Percentiles rank a stretch among this genome's conserved stretches.
Conservation (phyloP, 805 yeast species). For the Nakazawaea wyomingensis region DNA sequence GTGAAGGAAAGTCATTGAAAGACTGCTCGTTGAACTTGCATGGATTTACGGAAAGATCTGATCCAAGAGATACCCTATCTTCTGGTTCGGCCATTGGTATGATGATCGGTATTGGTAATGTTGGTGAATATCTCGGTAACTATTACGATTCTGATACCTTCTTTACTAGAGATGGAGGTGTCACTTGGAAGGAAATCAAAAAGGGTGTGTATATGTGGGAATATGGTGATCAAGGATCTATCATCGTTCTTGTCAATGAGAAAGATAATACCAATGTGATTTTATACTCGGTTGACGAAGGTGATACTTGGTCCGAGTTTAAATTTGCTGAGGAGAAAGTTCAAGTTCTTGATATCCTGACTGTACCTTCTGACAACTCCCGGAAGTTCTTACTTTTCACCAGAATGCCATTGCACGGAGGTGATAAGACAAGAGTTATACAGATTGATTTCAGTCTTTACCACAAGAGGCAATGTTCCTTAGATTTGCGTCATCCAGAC, state of each 20-base stretch:
- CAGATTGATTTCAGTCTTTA: slow-evolving; percentile 54
- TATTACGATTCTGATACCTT: slow-evolving; percentile 47
- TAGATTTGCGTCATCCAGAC: slow-evolving; percentile 38
- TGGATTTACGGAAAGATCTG: slow-evolving; percentile 81
- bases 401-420: slow-evolving; percentile 38
- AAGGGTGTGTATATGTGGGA: slow-evolving; percentile 84
- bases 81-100: slow-evolving; percentile 84
- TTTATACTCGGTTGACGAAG: slow-evolving; percentile 69
- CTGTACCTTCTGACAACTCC: slow-evolving; percentile 84
- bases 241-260: slow-evolving; percentile 65
- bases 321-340: slow-evolving; percentile 59
- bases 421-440: slow-evolving; percentile 44
- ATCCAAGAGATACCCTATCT: slow-evolving; percentile 74
- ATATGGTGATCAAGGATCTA: slow-evolving; percentile 87
- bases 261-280: slow-evolving; percentile 53
- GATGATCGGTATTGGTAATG: slow-evolving; percentile 82
- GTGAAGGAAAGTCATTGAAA: slow-evolving; percentile 42
- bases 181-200: slow-evolving; percentile 72
- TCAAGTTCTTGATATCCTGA: slow-evolving; percentile 63
- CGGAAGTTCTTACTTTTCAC: slow-evolving; percentile 68
- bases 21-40: slow-evolving; percentile 79
- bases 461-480: slow-evolving; percentile 42
- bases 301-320: slow-evolving; percentile 65
- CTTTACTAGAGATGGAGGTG: slow-evolving; percentile 80
- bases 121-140: slow-evolving; percentile 55